phyloP scores from a whole-genome alignment of 805 yeast genomes.

The Wickerhamomyces bisporus region DNA sequence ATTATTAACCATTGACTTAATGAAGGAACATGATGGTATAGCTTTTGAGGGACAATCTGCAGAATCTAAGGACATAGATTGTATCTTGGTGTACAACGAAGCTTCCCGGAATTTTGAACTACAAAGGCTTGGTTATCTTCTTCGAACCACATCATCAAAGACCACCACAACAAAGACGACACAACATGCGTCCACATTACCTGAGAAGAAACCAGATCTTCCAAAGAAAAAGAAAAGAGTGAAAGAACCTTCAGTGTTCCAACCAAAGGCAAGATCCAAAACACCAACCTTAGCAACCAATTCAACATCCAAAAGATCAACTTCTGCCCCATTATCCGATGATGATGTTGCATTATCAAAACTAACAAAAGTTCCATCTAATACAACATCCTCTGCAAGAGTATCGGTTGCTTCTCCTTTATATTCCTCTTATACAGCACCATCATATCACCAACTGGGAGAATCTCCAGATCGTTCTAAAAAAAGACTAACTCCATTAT shows the following conservation, averaged over 20 bases:
- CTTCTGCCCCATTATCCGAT: background rate
- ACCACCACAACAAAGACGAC: background rate
- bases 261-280: conserved; percentile 18
- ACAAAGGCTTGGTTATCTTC: conserved; percentile 11
- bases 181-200: background rate
- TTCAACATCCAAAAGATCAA: background rate
- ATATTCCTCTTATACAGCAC: too few relatives aligned
- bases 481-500: conserved; percentile 1
- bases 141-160: conserved; percentile 7
- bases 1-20: too few relatives aligned
- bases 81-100: conserved; percentile 19
- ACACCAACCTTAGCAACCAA: conserved; percentile 15
- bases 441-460: too few relatives aligned
- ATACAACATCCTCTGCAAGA: background rate
- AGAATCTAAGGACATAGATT: conserved; percentile 15
- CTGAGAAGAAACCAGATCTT: conserved; percentile 1
- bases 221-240: conserved; percentile 11
- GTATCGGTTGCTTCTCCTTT: background rate
- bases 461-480: conserved; percentile 2
- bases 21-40: conserved; percentile 6
- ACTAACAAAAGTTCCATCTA: background rate
- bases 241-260: conserved; percentile 21
- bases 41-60: conserved; percentile 13
- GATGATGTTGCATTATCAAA: background rate
- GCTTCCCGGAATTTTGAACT: conserved; percentile 12